A percentile compares a stretch with the other conserved stretches of the same genome.
These are phyloP conservation scores for Funneliformis geosporum DNA, from an alignment of 192 early-diverging fungal species.

Conservation along the genomic window DNA sequence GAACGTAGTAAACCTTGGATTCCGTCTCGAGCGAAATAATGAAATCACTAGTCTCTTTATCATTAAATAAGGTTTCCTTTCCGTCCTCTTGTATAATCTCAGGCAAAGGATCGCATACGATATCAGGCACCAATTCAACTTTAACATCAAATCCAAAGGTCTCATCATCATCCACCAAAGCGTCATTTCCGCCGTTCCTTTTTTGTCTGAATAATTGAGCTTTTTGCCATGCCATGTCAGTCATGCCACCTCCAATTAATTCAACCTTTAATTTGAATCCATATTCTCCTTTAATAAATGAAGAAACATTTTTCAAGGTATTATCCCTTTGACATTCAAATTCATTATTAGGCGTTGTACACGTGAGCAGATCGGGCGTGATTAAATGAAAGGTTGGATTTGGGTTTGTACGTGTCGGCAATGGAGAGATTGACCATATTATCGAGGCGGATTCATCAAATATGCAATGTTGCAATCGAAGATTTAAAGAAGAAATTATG, in stretches of 20 bases:
- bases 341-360: background rate
- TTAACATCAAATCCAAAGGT: background rate
- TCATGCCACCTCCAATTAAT: background rate
- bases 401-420: background rate
- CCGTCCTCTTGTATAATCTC: background rate
- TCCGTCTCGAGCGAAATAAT: background rate
- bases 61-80: background rate
- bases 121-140: constrained; percentile 9
- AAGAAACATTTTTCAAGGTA: background rate
- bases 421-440: background rate
- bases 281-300: constrained; percentile 2
- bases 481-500: background rate
- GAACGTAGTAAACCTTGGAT: background rate
- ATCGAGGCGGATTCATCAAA: background rate
- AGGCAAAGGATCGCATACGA: background rate
- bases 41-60: constrained; percentile 12
- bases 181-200: background rate
- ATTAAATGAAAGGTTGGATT: background rate
- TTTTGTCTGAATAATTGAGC: constrained; percentile 17
- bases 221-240: background rate
- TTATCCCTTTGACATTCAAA: background rate
- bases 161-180: background rate
- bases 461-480: background rate
- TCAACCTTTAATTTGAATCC: constrained; percentile 4
- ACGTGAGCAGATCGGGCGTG: background rate